Evolutionary conservation across 371 early-diverging fungal genomes (phyloP), one percentile per base, ranked within the genome.

Genomic region (Mortierella sp.): DNA sequence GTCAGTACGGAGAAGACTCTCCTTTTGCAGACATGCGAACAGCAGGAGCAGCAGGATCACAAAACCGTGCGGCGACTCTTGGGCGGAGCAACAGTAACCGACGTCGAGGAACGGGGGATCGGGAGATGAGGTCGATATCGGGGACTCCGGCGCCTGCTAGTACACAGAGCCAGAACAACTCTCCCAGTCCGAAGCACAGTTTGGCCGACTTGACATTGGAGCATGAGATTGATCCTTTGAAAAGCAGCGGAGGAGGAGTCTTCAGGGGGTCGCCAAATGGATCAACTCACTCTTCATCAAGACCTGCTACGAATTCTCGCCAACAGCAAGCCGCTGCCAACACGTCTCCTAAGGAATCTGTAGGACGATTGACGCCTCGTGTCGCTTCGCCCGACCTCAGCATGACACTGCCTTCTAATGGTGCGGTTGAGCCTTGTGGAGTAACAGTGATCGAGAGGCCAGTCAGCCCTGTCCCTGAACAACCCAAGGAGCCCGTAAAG

Each of bases 71-170:
- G 24, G 82, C 82, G 1, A 85, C 86, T 24, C 44, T 85, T 43
- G 86, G 86, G 18, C 74, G 86, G 24, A 82, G 82, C 75, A 79
- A 74, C 51, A 85, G 82, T 60, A 54, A 76, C 18, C 75, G 86
- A 16, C 71, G 58, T 14, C 79, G 82, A 71, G 27, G 55, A 46
- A 70, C 82, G 1, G 55, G 72, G 35, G 86, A 85, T 41, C 46
- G 82, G 41, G 86, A 85, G 55, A 32, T 85, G 56, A 75, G 43
- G n/a, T 79, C 86, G 32, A 79, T 85, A 41, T 51, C 81, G 24
- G 58, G 74, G 18, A 49, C 35, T 41, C 41, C 41, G 6, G 56
- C 55, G 35, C 6, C 72, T 1, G 46, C 24, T 55, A 14, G 18
- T 7, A 11, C 41, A 12, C 58, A 76, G n/a, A 56, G 58, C n/a